Conservation (phyloP, 2,329 filamentous ascomycete genomes). For the Bipolaris cookei region DNA sequence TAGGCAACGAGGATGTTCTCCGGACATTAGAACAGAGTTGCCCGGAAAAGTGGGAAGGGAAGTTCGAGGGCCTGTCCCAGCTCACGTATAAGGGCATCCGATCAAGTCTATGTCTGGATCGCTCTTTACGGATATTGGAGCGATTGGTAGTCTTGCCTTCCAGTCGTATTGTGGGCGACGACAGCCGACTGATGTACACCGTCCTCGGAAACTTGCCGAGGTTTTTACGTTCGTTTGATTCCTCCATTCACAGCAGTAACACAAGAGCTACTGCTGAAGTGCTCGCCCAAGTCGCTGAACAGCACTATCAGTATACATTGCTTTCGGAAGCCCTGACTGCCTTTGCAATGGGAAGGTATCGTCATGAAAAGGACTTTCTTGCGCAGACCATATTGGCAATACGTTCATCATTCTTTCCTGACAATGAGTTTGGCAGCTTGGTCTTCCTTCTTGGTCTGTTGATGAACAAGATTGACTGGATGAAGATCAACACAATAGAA, state of each 20-base stretch:
- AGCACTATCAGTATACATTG: conserved; percentile 70
- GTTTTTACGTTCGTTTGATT: conserved; percentile 80
- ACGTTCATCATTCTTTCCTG: conserved; percentile 78
- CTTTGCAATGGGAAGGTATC: conserved; percentile 71
- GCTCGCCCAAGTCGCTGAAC: conserved; percentile 75
- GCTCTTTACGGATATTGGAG: conserved; percentile 78
- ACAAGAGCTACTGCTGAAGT: conserved; percentile 68
- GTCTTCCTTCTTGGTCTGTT: conserved; percentile 90
- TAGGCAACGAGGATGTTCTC: conserved; percentile 72
- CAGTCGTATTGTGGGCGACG: conserved; percentile 80
- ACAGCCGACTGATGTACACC: conserved; percentile 81
- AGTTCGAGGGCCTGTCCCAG: conserved; percentile 84
- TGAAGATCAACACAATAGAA: conserved; percentile 91
- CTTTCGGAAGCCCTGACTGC: conserved; percentile 73
- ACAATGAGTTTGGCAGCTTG: conserved; percentile 81
- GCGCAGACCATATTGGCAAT: conserved; percentile 75
- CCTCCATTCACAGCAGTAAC: conserved; percentile 58
- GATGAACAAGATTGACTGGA: conserved; percentile 86
- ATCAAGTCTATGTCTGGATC: conserved; percentile 80
- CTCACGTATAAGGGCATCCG: conserved; percentile 90
- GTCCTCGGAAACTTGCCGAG: conserved; percentile 90
- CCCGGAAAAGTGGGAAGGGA: conserved; percentile 85
- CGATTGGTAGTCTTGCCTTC: conserved; percentile 79
- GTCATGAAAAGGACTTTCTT: conserved; percentile 76
- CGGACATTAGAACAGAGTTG: conserved; percentile 76